phyloP scores from a whole-genome alignment of 805 yeast species.

The Metschnikowia anglica region DNA sequence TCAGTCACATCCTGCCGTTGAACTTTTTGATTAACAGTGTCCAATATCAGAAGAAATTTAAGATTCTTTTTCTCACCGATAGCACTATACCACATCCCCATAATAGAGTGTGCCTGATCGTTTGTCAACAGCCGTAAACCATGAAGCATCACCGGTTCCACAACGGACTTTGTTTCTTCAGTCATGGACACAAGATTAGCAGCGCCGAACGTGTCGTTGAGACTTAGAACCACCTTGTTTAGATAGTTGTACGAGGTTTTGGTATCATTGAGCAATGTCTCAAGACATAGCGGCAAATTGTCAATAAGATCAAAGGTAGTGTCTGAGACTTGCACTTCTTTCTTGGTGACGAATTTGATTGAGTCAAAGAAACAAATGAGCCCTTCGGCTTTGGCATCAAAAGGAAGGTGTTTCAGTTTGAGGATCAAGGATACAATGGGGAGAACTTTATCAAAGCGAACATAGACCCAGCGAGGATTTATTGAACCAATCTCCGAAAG shows the following conservation, averaged over 20 bases:
- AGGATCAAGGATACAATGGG: slow-evolving; percentile 27
- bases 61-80: slow-evolving; percentile 23
- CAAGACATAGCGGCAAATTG: slow-evolving; percentile 28
- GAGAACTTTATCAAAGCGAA: slow-evolving; percentile 32
- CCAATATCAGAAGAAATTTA: slow-evolving; percentile 21
- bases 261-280: slow-evolving; percentile 22
- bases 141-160: slow-evolving; percentile 12
- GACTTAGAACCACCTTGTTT: slow-evolving; percentile 26
- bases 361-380: slow-evolving; percentile 27
- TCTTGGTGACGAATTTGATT: slow-evolving; percentile 30
- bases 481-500: slow-evolving; percentile 33
- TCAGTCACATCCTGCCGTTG: slow-evolving; percentile 15
- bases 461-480: slow-evolving; percentile 35
- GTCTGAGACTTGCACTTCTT: slow-evolving; percentile 31
- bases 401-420: slow-evolving; percentile 24
- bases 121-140: slow-evolving; percentile 4
- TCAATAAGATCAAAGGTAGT: slow-evolving; percentile 35
- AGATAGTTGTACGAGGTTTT: slow-evolving; percentile 22
- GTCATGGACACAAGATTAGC: slow-evolving; percentile 19
- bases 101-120: slow-evolving; percentile 16
- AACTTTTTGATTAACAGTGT: slow-evolving; percentile 11
- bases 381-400: slow-evolving; percentile 27
- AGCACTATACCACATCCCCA: slow-evolving; percentile 19
- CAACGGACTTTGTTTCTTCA: slow-evolving; percentile 12
- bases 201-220: slow-evolving; percentile 37